A percentile compares a stretch with the other conserved stretches of the same genome.
Evolutionary conservation across 2,329 filamentous ascomycete genomes (phyloP).

Genomic region (Botrytis fragariae): DNA sequence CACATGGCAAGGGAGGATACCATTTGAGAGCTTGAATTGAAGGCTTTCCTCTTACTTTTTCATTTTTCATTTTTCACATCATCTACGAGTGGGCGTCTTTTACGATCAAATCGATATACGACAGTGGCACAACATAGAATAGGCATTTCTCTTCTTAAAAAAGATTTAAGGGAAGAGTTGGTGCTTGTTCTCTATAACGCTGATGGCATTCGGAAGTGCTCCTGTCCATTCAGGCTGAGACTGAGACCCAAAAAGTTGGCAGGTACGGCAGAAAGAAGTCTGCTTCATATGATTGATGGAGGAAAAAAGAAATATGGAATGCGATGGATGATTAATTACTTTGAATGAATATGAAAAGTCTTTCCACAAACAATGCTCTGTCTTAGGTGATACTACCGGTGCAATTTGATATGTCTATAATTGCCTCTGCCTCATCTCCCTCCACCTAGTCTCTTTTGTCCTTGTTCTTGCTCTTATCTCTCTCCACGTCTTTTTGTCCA

Average conservation of each 20-base stretch:
- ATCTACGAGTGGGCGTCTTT: slow-evolving; percentile 32
- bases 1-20: slow-evolving; percentile 24
- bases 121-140: slow-evolving; percentile 21
- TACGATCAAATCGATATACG: slow-evolving; percentile 18
- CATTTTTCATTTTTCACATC: slow-evolving; percentile 33
- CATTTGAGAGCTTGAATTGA: slow-evolving; percentile 23
- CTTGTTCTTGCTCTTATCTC: not conserved
- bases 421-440: not conserved
- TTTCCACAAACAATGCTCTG: slow-evolving; percentile 5
- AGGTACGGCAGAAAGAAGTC: slow-evolving; percentile 16
- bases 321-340: slow-evolving; percentile 4
- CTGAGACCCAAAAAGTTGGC: slow-evolving; percentile 15
- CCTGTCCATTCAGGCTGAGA: slow-evolving; percentile 38
- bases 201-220: slow-evolving; percentile 42
- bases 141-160: slow-evolving; percentile 28
- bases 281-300: slow-evolving; percentile 20
- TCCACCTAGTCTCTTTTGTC: not conserved
- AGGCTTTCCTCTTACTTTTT: slow-evolving; percentile 24
- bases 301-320: slow-evolving; percentile 15
- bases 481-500: not conserved
- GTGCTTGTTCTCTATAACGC: slow-evolving; percentile 31
- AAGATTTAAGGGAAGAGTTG: slow-evolving; percentile 27
- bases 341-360: slow-evolving; percentile 17
- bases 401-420: too few species aligned
- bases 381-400: not conserved